Percentiles rank a stretch among this genome's conserved stretches.
These are phyloP conservation scores for Xylariaceae sp. DNA, from an alignment of 2,329 filamentous ascomycete genomes.

Conservation along the genomic window DNA sequence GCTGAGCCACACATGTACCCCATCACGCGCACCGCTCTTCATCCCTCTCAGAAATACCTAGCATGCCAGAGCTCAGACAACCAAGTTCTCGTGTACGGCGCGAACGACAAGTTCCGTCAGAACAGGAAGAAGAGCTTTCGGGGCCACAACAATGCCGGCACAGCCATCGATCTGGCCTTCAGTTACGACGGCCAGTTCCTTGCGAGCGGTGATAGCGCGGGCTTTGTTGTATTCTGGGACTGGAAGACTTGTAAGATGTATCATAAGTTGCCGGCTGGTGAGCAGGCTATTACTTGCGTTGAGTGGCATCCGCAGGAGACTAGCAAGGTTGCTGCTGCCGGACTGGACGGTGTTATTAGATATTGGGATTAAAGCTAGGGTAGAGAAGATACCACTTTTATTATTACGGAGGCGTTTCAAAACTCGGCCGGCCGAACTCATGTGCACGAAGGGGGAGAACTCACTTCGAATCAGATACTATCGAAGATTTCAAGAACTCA, in stretches of 20 bases:
- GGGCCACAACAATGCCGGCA: slow-evolving; percentile 93
- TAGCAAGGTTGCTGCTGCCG: slow-evolving; percentile 87
- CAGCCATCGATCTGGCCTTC: slow-evolving; percentile 84
- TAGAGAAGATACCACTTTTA: too few species aligned
- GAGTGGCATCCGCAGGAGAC: slow-evolving; percentile 98
- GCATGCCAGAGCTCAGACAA: slow-evolving; percentile 93
- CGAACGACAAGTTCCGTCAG: slow-evolving; percentile 92
- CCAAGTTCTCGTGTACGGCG: slow-evolving; percentile 92
- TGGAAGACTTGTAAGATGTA: slow-evolving; percentile 99
- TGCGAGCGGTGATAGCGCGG: slow-evolving; percentile 78
- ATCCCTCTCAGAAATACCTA: slow-evolving; percentile 90
- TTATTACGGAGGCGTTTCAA: too few species aligned
- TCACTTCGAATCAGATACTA: too few species aligned
- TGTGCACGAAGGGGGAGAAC: too few species aligned
- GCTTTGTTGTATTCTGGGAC: slow-evolving; percentile 95
- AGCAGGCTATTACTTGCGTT: slow-evolving; percentile 76
- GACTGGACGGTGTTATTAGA: slow-evolving; percentile 81
- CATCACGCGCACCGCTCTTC: slow-evolving; percentile 78
- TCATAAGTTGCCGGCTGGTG: slow-evolving; percentile 86
- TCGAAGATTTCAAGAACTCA: too few species aligned
- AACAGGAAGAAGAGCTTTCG: slow-evolving; percentile 96
- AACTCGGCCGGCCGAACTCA: too few species aligned
- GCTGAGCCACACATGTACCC: slow-evolving; percentile 98
- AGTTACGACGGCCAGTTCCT: slow-evolving; percentile 91
- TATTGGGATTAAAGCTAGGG: slow-evolving; percentile 80